Percentiles rank a stretch among this genome's conserved stretches.
Conservation (phyloP, 2,329 filamentous ascomycete species). For the Ilyonectria mors-panacis region DNA sequence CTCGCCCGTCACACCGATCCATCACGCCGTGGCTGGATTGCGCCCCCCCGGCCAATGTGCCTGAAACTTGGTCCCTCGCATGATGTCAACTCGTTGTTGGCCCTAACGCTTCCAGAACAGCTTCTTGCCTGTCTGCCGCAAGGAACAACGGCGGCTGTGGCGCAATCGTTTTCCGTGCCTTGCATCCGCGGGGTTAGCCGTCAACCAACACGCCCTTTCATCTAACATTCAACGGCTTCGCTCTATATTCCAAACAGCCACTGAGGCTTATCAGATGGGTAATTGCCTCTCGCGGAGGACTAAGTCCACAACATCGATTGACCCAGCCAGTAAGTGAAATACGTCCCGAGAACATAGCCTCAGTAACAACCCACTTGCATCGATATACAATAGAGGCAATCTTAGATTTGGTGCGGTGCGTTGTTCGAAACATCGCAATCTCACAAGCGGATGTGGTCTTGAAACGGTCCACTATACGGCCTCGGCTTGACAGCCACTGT, state of each 20-base stretch:
- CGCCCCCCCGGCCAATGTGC: slow-evolving; percentile 1
- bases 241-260: slow-evolving; percentile 13
- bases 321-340: slow-evolving; percentile 18
- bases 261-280: slow-evolving; percentile 11
- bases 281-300: not conserved
- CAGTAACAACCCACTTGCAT: not conserved
- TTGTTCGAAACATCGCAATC: slow-evolving; percentile 3
- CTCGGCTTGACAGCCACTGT: not conserved
- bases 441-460: not conserved
- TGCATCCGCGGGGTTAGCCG: slow-evolving; percentile 21
- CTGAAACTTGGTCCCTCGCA: slow-evolving; percentile 22
- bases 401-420: not conserved
- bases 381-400: not conserved
- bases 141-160: slow-evolving; percentile 26
- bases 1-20: not conserved
- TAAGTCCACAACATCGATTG: slow-evolving; percentile 22
- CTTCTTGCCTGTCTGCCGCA: slow-evolving; percentile 7
- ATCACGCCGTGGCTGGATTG: slow-evolving; percentile 5
- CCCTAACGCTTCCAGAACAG: slow-evolving; percentile 27
- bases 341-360: slow-evolving; percentile 17
- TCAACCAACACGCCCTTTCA: slow-evolving; percentile 1
- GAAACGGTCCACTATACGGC: not conserved
- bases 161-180: slow-evolving; percentile 22
- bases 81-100: slow-evolving; percentile 17
- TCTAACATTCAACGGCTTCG: not conserved